These are phyloP conservation scores for Psilocybe azurescens DNA, from an alignment of 768 basidiomycete species.

Conservation along the genomic window DNA sequence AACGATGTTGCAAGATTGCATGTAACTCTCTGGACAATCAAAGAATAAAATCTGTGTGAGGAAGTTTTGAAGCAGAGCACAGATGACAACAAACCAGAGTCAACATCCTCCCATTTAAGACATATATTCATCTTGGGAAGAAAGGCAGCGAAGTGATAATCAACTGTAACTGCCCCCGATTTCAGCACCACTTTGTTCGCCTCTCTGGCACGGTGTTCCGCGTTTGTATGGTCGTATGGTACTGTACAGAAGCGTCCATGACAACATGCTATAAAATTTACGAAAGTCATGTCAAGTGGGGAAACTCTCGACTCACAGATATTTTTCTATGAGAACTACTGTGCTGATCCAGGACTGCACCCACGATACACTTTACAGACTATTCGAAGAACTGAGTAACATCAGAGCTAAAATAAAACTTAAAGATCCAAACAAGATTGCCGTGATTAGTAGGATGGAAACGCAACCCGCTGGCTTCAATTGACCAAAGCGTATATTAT, in stretches of 20 bases:
- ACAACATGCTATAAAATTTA: slow-evolving; percentile 28
- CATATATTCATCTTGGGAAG: slow-evolving; percentile 11
- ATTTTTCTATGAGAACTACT: slow-evolving; percentile 29
- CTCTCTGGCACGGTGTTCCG: slow-evolving; percentile 40
- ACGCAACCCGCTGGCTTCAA: slow-evolving; percentile 45
- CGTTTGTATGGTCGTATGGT: slow-evolving; percentile 29
- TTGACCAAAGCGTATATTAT: slow-evolving; percentile 52
- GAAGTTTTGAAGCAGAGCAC: not conserved
- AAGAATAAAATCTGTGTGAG: not conserved
- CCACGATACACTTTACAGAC: slow-evolving; percentile 36
- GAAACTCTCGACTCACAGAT: slow-evolving; percentile 24
- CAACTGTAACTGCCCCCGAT: slow-evolving; percentile 36
- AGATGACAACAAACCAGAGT: slow-evolving; percentile 23
- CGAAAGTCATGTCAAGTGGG: no score
- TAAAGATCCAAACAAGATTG: slow-evolving; percentile 1
- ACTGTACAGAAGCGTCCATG: slow-evolving; percentile 40
- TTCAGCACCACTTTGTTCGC: slow-evolving; percentile 28
- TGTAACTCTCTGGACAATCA: slow-evolving; percentile 29
- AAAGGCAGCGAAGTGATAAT: slow-evolving; percentile 32
- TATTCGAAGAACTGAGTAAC: slow-evolving; percentile 41
- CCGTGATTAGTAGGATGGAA: not conserved
- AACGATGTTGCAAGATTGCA: slow-evolving; percentile 30
- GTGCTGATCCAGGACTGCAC: slow-evolving; percentile 30
- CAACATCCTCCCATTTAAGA: slow-evolving; percentile 30
- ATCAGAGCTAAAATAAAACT: slow-evolving; percentile 25